A percentile compares a stretch with the other conserved stretches of the same genome.
Evolutionary conservation across 1,284 basidiomycete genomes (phyloP).

Genomic region (Ustilago bromivora): DNA sequence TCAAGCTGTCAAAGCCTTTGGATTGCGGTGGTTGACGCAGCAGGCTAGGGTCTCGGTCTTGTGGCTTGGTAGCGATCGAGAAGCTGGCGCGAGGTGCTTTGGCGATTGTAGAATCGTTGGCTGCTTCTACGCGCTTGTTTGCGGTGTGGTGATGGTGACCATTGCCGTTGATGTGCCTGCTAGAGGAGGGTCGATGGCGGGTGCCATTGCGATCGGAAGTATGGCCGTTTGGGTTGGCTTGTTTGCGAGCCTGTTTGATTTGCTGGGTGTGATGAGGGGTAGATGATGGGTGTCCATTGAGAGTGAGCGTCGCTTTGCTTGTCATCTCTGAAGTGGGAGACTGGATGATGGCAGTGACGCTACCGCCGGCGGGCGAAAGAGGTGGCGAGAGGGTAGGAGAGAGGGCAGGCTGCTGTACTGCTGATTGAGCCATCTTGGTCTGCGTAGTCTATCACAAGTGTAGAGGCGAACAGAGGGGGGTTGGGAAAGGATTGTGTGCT

Average conservation of each 20-base stretch:
- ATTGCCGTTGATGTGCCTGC: slow-evolving; percentile 1
- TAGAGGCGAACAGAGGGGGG: neutral
- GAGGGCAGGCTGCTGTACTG: slow-evolving; percentile 33
- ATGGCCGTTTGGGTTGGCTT: slow-evolving; percentile 14
- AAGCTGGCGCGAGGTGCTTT: slow-evolving; percentile 46
- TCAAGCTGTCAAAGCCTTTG: slow-evolving; percentile 29
- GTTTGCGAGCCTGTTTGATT: slow-evolving; percentile 19
- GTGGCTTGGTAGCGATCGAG: slow-evolving; percentile 46
- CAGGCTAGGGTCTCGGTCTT: slow-evolving; percentile 46
- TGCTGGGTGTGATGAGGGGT: slow-evolving; percentile 11
- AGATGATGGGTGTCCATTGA: slow-evolving; percentile 9
- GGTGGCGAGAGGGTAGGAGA: slow-evolving; percentile 40
- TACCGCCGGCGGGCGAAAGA: slow-evolving; percentile 25
- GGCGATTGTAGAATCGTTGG: slow-evolving; percentile 29
- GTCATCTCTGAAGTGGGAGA: slow-evolving; percentile 16
- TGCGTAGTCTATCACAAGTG: neutral
- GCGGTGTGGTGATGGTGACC: neutral
- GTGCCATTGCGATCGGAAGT: slow-evolving; percentile 10
- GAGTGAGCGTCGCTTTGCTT: slow-evolving; percentile 2
- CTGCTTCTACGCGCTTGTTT: slow-evolving; percentile 38
- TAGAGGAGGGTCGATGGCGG: slow-evolving; percentile 12
- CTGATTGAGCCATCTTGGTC: slow-evolving; percentile 39
- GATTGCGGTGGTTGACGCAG: slow-evolving; percentile 30
- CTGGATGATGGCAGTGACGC: slow-evolving; percentile 14
- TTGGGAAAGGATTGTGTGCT: neutral